Evolutionary conservation across 495 filamentous ascomycete genomes (phyloP), one percentile per base, ranked within the genome.

Genomic region (Talaromyces borbonicus): DNA sequence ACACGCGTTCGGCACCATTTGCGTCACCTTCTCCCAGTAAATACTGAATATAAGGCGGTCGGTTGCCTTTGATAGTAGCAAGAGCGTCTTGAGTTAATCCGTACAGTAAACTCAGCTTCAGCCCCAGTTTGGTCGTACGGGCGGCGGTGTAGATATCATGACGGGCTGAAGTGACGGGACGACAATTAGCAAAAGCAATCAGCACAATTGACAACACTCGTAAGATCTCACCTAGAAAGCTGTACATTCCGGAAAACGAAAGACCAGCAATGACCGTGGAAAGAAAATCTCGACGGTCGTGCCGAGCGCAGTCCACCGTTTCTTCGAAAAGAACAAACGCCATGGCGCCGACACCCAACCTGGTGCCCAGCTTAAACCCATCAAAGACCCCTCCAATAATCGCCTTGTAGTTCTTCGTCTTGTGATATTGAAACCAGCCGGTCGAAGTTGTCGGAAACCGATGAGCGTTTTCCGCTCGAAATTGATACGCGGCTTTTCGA

Each of bases 361-460:
- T 83, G n/a, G 62, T 56, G 4, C 84, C 90, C 75, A 88, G 82
- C 54, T 76, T 81, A 31, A 85, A 43, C 0, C 87, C 93, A 57
- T 89, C 86, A 51, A 74, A 76, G 9, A 90, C 62, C 0, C 82
- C 92, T 2, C 84, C 86, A 8, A 81, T 72, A 39, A 82, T 74
- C 5, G 81, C 65, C 47, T 85, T 76, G 66, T 97, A 96, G 60
- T 95, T 96, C 66, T 97, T 97, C 55, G 78, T 86, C 64, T 95
- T 96, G 65, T 97, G 93, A 59, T 98, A 98, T 22, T 96, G 77
- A 58, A 87, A 98, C 92, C 92, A 98, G 23, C 87, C 92, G 6
- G 76, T 76, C 18, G 82, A 77, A n/a, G 77, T 77, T 5, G 68
- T 79, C 16, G 92, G 92, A 36, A 93, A 78, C 53, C 89, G 81